These are phyloP conservation scores for Lepidium campestre DNA, from an alignment of 441 rosid species.

Conservation along the genomic window DNA sequence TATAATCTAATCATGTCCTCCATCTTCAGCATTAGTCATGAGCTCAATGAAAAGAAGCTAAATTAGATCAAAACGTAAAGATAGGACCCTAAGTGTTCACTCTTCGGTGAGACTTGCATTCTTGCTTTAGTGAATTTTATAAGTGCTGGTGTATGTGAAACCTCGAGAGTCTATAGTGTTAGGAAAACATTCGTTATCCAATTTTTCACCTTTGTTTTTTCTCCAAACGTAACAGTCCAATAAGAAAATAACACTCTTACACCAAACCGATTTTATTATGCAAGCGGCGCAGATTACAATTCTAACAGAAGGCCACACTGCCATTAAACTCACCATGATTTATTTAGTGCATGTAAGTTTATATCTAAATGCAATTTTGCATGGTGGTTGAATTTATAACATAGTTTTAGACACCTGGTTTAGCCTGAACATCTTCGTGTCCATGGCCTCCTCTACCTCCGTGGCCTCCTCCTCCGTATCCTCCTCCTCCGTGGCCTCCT, in stretches of 20 bases:
- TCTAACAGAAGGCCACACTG: not conserved
- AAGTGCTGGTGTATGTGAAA: not conserved
- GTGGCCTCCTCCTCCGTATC: not conserved
- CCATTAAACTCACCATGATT: conserved; percentile 8
- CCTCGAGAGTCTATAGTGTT: not conserved
- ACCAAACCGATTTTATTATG: not conserved
- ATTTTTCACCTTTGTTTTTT: too few relatives aligned
- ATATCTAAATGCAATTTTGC: not conserved
- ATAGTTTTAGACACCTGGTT: conserved; percentile 13
- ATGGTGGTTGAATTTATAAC: not conserved
- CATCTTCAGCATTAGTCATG: too few relatives aligned
- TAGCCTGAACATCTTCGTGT: conserved; percentile 11
- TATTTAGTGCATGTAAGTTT: not conserved
- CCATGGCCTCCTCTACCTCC: not conserved
- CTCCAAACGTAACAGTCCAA: not conserved
- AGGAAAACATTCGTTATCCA: not conserved
- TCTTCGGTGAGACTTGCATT: too few relatives aligned
- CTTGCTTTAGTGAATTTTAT: not conserved
- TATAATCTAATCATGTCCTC: too few relatives aligned
- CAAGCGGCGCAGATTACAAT: not conserved
- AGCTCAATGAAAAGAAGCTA: too few relatives aligned
- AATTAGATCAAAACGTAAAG: too few relatives aligned
- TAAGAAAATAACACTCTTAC: not conserved
- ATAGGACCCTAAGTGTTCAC: too few relatives aligned
- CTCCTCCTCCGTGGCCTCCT: not conserved